phyloP scores from a whole-genome alignment of 441 rosid genomes.

The Arabidopsis lyrata region DNA sequence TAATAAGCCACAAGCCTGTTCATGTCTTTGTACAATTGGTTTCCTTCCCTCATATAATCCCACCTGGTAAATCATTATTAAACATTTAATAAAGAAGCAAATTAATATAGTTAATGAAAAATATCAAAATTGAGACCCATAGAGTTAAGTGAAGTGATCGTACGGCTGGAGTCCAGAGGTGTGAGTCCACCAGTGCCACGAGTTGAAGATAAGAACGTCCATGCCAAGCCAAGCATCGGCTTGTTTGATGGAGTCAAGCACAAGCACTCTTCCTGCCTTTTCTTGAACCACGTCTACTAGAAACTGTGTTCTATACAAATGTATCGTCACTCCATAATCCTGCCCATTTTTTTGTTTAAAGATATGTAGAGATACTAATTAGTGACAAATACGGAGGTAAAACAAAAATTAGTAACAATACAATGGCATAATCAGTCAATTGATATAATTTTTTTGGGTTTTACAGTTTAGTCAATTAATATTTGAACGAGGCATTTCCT shows the following conservation, averaged over 20 bases:
- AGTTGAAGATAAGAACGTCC: conserved; percentile 59
- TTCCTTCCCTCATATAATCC: conserved; percentile 61
- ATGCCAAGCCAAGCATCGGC: conserved; percentile 57
- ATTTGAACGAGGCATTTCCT: background rate
- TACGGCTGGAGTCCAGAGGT: conserved; percentile 60
- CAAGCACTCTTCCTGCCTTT: conserved; percentile 51
- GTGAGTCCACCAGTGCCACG: conserved; percentile 69
- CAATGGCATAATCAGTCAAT: no score
- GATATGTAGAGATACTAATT: background rate
- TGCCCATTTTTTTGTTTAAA: conserved; percentile 8
- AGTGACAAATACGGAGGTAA: background rate
- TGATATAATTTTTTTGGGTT: no score
- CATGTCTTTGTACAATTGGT: conserved; percentile 62
- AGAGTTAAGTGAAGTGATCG: conserved; percentile 2
- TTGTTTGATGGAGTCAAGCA: conserved; percentile 54
- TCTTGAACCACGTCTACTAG: conserved; percentile 53
- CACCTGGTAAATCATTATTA: conserved; percentile 45
- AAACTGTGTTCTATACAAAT: conserved; percentile 54
- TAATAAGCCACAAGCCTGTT: conserved; percentile 68
- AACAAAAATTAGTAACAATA: no score
- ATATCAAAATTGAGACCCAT: background rate
- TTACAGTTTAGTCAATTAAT: no score
- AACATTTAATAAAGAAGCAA: background rate
- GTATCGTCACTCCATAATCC: conserved; percentile 52
- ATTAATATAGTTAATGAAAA: background rate